phyloP scores from a whole-genome alignment of 2,329 filamentous ascomycete species.

The Stachybotrys elegans region DNA sequence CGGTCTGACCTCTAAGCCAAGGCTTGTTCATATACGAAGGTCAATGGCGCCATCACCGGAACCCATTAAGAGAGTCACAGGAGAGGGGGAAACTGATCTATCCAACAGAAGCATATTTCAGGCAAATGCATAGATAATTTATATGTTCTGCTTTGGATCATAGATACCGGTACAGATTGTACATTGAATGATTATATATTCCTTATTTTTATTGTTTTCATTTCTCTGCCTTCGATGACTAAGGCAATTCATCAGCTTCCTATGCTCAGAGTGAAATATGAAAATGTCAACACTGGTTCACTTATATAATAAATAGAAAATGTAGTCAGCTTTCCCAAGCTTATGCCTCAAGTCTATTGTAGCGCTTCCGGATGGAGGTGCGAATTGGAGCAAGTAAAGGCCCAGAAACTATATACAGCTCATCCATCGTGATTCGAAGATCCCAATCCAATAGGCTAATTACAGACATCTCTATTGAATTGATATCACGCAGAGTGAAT shows the following conservation, averaged over 20 bases:
- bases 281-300: not conserved
- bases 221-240: not conserved
- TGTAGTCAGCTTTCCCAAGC: not conserved
- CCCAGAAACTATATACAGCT: not conserved
- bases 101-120: not conserved
- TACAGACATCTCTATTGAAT: not conserved
- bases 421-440: not conserved
- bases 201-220: too few relatives aligned
- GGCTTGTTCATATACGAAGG: not conserved
- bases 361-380: not conserved
- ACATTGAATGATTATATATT: not conserved
- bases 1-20: not conserved
- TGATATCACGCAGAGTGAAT: not conserved
- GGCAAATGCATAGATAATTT: not conserved
- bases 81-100: not conserved
- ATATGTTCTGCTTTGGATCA: not conserved
- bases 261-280: not conserved
- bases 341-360: not conserved
- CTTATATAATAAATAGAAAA: not conserved
- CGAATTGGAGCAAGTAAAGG: not conserved
- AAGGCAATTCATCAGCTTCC: not conserved
- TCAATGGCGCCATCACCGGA: not conserved
- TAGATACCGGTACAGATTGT: not conserved
- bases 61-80: not conserved
- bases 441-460: not conserved